Conservation (phyloP, 768 basidiomycete species). For the Cystoderma amianthinum region DNA sequence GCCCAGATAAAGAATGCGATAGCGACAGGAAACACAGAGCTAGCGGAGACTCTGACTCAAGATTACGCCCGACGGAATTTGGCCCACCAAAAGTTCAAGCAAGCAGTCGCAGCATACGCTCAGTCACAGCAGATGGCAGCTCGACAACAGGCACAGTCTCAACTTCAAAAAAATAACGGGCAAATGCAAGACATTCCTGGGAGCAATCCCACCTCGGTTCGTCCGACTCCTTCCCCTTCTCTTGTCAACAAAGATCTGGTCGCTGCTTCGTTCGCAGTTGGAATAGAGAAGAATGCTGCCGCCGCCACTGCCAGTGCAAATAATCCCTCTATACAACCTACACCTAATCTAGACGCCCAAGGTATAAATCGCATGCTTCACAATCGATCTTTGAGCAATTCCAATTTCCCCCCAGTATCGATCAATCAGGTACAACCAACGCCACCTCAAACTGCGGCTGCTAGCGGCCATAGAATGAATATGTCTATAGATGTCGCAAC, state of each 20-base stretch:
- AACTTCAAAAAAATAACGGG: neutral
- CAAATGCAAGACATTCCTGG: neutral
- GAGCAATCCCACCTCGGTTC: neutral
- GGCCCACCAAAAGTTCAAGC: slow-evolving; percentile 5
- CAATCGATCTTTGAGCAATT: slow-evolving; percentile 1
- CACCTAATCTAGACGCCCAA: neutral
- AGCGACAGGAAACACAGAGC: slow-evolving; percentile 10
- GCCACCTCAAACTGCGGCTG: too few relatives aligned
- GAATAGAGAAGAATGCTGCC: neutral
- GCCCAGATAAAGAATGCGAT: slow-evolving; percentile 8
- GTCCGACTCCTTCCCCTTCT: neutral
- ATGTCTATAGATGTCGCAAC: slow-evolving; percentile 14
- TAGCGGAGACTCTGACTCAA: slow-evolving; percentile 6
- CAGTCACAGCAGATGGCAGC: slow-evolving; percentile 8
- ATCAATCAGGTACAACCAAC: too few relatives aligned
- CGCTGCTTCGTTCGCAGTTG: neutral
- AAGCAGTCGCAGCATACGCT: slow-evolving; percentile 1
- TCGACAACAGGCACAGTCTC: slow-evolving; percentile 3
- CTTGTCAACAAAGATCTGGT: slow-evolving; percentile 1
- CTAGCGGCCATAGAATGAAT: too few relatives aligned
- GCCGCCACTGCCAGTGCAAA: neutral
- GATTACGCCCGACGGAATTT: slow-evolving; percentile 10
- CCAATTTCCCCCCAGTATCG: neutral
- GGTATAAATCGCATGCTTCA: slow-evolving; percentile 1
- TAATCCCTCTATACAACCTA: neutral